Percentiles rank a stretch among this genome's conserved stretches.
These are phyloP conservation scores for Pharnaceum exiguum DNA, from an alignment of 148 eudicot genomes.

Conservation along the genomic window DNA sequence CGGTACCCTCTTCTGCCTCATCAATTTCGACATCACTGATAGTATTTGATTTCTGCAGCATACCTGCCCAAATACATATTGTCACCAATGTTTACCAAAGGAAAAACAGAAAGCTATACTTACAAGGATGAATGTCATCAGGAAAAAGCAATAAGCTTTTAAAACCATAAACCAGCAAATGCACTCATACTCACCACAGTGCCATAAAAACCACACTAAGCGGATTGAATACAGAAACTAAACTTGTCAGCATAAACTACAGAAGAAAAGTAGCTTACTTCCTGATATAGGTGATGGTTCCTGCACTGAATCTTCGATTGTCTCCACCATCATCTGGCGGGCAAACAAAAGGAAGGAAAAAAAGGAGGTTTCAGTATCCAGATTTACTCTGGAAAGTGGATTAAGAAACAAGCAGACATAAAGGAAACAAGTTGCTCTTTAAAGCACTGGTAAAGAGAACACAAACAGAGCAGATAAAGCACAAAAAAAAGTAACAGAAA, in stretches of 20 bases:
- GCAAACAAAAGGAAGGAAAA: conserved; percentile 24
- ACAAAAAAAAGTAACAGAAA: no score
- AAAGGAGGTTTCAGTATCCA: not conserved
- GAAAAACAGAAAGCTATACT: not conserved
- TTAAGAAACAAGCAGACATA: not conserved
- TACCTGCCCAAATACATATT: conserved; percentile 16
- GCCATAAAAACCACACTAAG: no score
- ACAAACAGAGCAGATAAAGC: no score
- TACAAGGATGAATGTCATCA: not conserved
- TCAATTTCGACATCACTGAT: conserved; percentile 25
- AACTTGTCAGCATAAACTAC: not conserved
- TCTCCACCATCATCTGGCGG: conserved; percentile 45
- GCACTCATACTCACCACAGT: not conserved
- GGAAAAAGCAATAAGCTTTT: not conserved
- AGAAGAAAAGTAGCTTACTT: conserved; percentile 27
- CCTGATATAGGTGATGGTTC: conserved; percentile 30
- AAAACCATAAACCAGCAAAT: no score
- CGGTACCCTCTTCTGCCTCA: conserved; percentile 26
- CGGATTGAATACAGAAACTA: no score
- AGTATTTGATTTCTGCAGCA: conserved; percentile 13
- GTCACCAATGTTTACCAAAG: not conserved
- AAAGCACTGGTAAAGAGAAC: no score
- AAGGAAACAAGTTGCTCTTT: not conserved
- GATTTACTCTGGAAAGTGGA: not conserved
- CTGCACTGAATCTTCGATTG: conserved; percentile 26